Percentiles rank a stretch among this genome's conserved stretches.
Conservation (phyloP, 2,329 filamentous ascomycete species). For the Pseudogymnoascus sp. region DNA sequence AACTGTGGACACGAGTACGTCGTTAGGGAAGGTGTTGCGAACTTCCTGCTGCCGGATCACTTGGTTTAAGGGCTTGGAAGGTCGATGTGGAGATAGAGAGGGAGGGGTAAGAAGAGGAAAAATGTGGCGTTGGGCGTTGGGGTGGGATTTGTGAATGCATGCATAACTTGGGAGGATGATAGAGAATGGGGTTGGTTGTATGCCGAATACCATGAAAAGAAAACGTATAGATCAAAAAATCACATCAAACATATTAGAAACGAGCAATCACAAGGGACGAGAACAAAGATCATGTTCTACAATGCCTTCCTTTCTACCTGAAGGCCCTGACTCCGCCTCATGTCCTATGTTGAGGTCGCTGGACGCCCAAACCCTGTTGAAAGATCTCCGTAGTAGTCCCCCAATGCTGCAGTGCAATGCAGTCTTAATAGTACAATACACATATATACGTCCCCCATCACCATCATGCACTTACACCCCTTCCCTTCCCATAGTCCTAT, state of each 20-base stretch:
- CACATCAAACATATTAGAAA: neutral
- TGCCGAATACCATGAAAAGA: neutral
- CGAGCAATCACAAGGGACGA: neutral
- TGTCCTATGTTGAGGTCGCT: conserved; percentile 7
- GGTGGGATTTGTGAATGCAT: conserved; percentile 6
- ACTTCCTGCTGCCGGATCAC: conserved; percentile 90
- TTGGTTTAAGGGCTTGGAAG: conserved; percentile 51
- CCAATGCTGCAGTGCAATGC: neutral
- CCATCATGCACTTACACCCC: conserved; percentile 4
- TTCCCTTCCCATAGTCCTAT: neutral
- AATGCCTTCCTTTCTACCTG: neutral
- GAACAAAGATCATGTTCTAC: neutral
- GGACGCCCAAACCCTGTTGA: conserved; percentile 7
- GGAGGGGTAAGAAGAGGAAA: neutral
- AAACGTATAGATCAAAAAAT: neutral
- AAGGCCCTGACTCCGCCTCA: neutral
- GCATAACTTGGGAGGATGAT: neutral
- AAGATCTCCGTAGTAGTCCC: conserved; percentile 1
- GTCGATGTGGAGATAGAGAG: neutral
- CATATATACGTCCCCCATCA: conserved; percentile 6
- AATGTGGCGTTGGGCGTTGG: neutral
- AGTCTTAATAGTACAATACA: conserved; percentile 10
- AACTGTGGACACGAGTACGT: conserved; percentile 91
- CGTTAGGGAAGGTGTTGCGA: conserved; percentile 92
- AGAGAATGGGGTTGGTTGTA: neutral